Base-by-base conservation (phyloP, 257 asterid genomes). In the Thymus quinquecostatus region DNA sequence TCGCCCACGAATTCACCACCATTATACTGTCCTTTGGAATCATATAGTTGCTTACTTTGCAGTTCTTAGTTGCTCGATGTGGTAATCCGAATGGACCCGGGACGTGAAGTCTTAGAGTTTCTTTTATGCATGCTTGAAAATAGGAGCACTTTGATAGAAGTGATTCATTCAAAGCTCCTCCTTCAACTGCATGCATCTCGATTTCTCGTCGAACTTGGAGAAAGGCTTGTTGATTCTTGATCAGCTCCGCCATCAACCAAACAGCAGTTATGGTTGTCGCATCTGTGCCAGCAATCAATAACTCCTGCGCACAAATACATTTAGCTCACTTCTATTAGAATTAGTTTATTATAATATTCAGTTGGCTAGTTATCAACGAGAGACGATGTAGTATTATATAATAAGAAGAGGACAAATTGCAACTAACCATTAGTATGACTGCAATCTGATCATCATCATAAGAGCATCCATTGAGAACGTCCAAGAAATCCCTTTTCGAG, bases 1-100 rank as follows among this genome's bases (percentile, higher is more conserved):
- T 58, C 1, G 77, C 77, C 81, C 81, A 71, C 1, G 74, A 73
- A 50, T 77, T 71, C 54, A 77, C 70, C 6, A 77, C 32, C 59
- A 77, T 64, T 8, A 66, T 33, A 27, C 70, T 9, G 30, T 77
- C 77, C 44, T 77, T 71, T 1, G 81, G 81, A 12, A 77, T 66
- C 9, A 55, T 27, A 10, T 77, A 71, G 5, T 54, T 29, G 5
- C 59, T 49, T 4, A 77, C 41, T 11, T 12, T 40, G 60, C 74
- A 71, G 21, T 45, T 51, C 69, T 77, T 69, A 6, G 34, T 40
- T 1, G 81, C 77, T 2, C 77, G 73, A 60, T 71, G 81, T 10
- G 77, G 81, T 1, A 66, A 6, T 36, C 33, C 1, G 2, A 77
- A 45, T 7, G 81, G 81, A 2, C 66, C 81, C 5, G 74, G 74